Conservation (phyloP, 2,329 filamentous ascomycete genomes). For the Ophiostoma montium region DNA sequence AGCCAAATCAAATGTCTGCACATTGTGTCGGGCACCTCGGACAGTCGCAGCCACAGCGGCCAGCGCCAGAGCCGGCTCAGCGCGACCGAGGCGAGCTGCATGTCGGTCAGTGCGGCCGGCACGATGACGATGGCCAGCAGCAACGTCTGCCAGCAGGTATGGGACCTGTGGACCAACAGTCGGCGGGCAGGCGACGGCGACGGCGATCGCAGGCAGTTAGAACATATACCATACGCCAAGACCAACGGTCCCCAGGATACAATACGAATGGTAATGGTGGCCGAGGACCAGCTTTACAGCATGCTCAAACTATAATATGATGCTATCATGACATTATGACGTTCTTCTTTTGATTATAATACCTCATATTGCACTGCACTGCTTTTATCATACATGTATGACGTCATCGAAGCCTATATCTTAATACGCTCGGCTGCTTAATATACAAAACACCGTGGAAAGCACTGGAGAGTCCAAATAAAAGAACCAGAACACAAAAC, state of each 20-base stretch:
- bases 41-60: too few species aligned
- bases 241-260: background rate
- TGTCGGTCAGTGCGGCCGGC: background rate
- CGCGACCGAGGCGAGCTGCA: constrained; percentile 9
- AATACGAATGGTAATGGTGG: constrained; percentile 6
- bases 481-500: too few species aligned
- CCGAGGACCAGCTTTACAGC: constrained; percentile 1
- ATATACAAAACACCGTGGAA: too few species aligned
- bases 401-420: background rate
- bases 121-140: too few species aligned
- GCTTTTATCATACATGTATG: background rate
- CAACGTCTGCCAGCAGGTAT: constrained; percentile 8
- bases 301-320: background rate
- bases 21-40: too few species aligned
- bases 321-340: too few species aligned
- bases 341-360: background rate
- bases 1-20: constrained; percentile 23
- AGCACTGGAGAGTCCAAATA: too few species aligned
- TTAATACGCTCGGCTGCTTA: too few species aligned
- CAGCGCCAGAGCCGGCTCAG: background rate
- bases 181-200: too few species aligned
- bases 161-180: constrained; percentile 8
- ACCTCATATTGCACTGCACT: background rate
- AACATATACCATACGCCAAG: background rate
- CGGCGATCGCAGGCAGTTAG: background rate